Percentiles rank a stretch among this genome's conserved stretches.
These are phyloP conservation scores for Penicillium mononematosum DNA, from an alignment of 495 filamentous ascomycete genomes.

Conservation along the genomic window DNA sequence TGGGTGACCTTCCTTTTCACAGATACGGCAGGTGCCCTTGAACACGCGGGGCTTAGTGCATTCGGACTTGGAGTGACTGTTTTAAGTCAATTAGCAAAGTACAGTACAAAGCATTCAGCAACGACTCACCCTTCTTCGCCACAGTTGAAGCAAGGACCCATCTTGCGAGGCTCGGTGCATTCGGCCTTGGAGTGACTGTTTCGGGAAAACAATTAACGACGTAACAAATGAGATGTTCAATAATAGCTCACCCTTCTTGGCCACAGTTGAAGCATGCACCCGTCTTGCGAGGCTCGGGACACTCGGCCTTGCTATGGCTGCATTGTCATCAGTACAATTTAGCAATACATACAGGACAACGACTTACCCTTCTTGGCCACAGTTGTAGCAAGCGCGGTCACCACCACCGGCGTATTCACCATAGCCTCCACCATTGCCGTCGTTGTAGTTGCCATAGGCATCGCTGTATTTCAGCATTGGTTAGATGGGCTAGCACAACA, in stretches of 20 bases:
- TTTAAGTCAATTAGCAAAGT: neutral
- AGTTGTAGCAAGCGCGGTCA: slow-evolving; percentile 68
- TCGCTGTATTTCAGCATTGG: neutral
- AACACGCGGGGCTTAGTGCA: slow-evolving; percentile 67
- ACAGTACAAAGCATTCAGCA: neutral
- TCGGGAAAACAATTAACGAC: neutral
- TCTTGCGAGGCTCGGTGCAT: slow-evolving; percentile 8
- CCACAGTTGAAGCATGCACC: slow-evolving; percentile 77
- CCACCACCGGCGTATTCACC: neutral
- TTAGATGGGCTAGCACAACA: neutral
- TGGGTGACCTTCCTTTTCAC: slow-evolving; percentile 70
- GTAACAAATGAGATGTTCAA: neutral
- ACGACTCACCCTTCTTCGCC: slow-evolving; percentile 16
- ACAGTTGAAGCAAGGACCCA: slow-evolving; percentile 22
- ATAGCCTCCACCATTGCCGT: neutral
- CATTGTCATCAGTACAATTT: neutral
- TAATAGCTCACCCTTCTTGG: slow-evolving; percentile 58
- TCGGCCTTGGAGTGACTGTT: slow-evolving; percentile 10
- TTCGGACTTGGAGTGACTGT: slow-evolving; percentile 56
- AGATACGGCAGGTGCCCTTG: slow-evolving; percentile 69
- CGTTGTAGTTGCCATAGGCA: neutral
- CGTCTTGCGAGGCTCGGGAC: slow-evolving; percentile 2
- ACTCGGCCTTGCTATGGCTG: slow-evolving; percentile 14
- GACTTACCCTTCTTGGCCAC: slow-evolving; percentile 66
- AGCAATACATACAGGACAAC: neutral